Evolutionary conservation across 768 basidiomycete species (phyloP), one percentile per base, ranked within the genome.

Genomic region (Rhodotorula diobovata): DNA sequence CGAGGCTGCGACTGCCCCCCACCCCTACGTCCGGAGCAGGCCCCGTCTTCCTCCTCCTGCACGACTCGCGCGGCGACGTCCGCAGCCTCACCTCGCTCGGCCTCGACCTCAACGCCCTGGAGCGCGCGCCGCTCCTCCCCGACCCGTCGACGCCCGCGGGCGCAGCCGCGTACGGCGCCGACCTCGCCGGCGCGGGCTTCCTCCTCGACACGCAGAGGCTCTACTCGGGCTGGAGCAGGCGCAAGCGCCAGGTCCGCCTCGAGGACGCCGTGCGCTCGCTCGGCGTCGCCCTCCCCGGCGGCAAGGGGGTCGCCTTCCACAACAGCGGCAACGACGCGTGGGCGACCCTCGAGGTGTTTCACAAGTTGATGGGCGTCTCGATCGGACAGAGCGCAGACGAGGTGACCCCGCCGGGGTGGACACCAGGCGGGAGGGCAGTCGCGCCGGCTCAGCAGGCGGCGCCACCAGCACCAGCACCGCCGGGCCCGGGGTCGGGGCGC

Each of bases 61-160:
- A 94, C 79, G 90, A 91, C 78, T 83, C 85, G 59, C 84, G 81
- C 68, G 86, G 89, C 73, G 91, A 94, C 80, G 83, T 93, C 64
- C 90, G 91, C 72, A 90, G 91, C 0, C 83, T 86, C 28, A 86
- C 88, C 62, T 82, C 93, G 53, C 91, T 92, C 78, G 85, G 84
- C 50, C 82, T 94, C 35, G 85, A 88, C 63, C 90, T 90, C 16
- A 84, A 85, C 68, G 81, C 81, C 3, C 79, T 82, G 6, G 82
- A 82, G 61, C 84, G 43, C 35, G 11, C 28, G 35, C 51, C 69
- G 32, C 66, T 57, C 35, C n/a, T 46, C 15, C 57, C 57, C 28
- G 4, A 25, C 4, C 25, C 45, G 25, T 18, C 64, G 5, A 1
- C 37, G 50, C 23, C 54, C 41, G 20, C 63, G 4, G 14, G 14